phyloP scores from a whole-genome alignment of 2,329 filamentous ascomycete species.

The Coniochaeta sp. region DNA sequence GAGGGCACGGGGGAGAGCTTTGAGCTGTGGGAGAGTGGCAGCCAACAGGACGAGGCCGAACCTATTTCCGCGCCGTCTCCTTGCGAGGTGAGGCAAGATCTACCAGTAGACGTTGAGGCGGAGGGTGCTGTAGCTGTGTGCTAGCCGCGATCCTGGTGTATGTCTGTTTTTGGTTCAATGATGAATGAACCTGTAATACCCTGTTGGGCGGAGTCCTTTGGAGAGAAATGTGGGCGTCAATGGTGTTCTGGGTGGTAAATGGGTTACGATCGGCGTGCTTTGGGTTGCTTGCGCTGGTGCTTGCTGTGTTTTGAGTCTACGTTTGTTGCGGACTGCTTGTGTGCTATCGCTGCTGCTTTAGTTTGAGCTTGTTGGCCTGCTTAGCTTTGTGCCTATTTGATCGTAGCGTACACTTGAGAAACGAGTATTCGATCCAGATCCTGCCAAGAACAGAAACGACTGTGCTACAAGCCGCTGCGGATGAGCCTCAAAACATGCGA shows the following conservation, averaged over 20 bases:
- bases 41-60: conserved; percentile 46
- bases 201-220: not conserved
- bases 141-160: not conserved
- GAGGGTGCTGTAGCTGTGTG: not conserved
- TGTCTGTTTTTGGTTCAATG: not conserved
- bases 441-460: not conserved
- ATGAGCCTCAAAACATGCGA: no score
- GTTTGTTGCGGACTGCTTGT: not conserved
- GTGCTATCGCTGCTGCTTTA: not conserved
- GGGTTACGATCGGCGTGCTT: not conserved
- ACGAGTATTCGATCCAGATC: not conserved
- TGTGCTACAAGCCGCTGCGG: not conserved
- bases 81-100: not conserved
- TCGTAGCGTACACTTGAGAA: not conserved
- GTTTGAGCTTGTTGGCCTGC: not conserved
- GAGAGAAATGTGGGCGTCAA: not conserved
- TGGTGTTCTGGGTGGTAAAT: not conserved
- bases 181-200: not conserved
- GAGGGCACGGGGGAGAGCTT: conserved; percentile 54
- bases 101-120: not conserved
- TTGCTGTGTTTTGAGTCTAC: not conserved
- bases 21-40: conserved; percentile 65
- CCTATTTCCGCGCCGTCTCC: not conserved
- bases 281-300: not conserved
- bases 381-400: not conserved